These are phyloP conservation scores for Aspergillus bridgeri DNA, from an alignment of 495 filamentous ascomycete genomes.

Conservation along the genomic window DNA sequence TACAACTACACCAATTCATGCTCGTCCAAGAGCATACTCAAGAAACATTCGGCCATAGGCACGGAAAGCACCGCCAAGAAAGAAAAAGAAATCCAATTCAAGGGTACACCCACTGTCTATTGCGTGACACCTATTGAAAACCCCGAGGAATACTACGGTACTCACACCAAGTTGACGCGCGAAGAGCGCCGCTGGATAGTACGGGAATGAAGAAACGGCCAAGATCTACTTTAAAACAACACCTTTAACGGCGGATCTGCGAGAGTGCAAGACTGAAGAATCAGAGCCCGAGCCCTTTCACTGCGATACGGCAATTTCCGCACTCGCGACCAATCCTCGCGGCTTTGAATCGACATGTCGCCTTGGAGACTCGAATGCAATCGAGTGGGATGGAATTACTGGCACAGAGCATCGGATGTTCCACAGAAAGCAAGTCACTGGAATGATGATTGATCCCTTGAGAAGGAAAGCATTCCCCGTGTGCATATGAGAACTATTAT, in stretches of 20 bases:
- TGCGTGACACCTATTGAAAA: slow-evolving; percentile 52
- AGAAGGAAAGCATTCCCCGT: slow-evolving; percentile 4
- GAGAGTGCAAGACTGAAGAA: neutral
- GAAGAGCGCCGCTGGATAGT: slow-evolving; percentile 50
- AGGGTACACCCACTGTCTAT: slow-evolving; percentile 45
- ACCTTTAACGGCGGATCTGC: neutral
- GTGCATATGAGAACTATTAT: slow-evolving; percentile 29
- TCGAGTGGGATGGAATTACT: slow-evolving; percentile 1
- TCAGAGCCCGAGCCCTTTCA: neutral
- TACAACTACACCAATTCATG: slow-evolving; percentile 47
- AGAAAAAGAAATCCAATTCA: slow-evolving; percentile 47
- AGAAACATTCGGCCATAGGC: slow-evolving; percentile 32
- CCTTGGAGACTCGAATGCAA: slow-evolving; percentile 1
- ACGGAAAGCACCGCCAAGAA: slow-evolving; percentile 27
- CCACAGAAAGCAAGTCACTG: slow-evolving; percentile 3
- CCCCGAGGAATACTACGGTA: slow-evolving; percentile 52
- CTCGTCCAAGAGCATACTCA: slow-evolving; percentile 51
- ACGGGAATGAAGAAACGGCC: slow-evolving; percentile 25
- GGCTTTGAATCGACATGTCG: slow-evolving; percentile 7
- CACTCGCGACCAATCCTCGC: slow-evolving; percentile 1
- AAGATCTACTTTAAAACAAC: slow-evolving; percentile 5
- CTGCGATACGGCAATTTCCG: neutral
- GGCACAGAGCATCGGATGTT: slow-evolving; percentile 6
- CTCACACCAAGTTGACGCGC: slow-evolving; percentile 45
- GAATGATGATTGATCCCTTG: slow-evolving; percentile 4